Conservation (phyloP, 2,329 filamentous ascomycete genomes). For the Cercospora canescens region DNA sequence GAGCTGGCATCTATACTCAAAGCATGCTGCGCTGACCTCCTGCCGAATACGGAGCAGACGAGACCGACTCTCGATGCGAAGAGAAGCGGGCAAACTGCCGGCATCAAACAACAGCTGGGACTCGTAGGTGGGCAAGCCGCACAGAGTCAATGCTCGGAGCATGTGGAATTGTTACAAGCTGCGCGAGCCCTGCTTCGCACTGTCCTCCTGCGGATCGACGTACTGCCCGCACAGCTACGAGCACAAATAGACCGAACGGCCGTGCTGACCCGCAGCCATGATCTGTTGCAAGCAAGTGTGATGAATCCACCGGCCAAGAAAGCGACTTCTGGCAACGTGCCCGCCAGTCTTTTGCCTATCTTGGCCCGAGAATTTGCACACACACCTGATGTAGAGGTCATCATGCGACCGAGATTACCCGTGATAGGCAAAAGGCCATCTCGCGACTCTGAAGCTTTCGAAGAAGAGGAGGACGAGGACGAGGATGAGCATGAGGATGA, state of each 20-base stretch:
- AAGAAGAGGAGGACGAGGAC: conserved; percentile 22
- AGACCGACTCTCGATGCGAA: conserved; percentile 23
- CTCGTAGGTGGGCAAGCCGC: conserved; percentile 14
- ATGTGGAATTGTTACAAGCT: conserved; percentile 53
- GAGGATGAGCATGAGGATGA: conserved; percentile 18
- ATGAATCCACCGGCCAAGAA: conserved; percentile 67
- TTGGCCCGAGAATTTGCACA: conserved; percentile 65
- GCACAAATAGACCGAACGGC: conserved; percentile 78
- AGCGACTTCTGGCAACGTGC: conserved; percentile 46
- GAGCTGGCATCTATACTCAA: conserved; percentile 64
- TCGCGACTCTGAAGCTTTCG: not conserved
- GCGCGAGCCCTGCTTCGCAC: conserved; percentile 63
- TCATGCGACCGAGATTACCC: conserved; percentile 59
- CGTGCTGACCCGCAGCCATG: conserved; percentile 67
- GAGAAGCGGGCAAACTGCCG: conserved; percentile 7
- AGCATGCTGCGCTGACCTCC: conserved; percentile 72
- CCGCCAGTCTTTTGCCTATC: conserved; percentile 77
- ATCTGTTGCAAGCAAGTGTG: conserved; percentile 78
- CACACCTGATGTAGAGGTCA: conserved; percentile 68
- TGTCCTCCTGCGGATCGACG: conserved; percentile 61
- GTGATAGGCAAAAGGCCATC: conserved; percentile 24
- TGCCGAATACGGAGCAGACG: conserved; percentile 46
- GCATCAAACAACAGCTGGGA: conserved; percentile 26
- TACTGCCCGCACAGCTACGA: conserved; percentile 70
- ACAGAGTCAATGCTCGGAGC: conserved; percentile 30